Evolutionary conservation across 495 filamentous ascomycete genomes (phyloP).

Genomic region (Xylaria palmicola): DNA sequence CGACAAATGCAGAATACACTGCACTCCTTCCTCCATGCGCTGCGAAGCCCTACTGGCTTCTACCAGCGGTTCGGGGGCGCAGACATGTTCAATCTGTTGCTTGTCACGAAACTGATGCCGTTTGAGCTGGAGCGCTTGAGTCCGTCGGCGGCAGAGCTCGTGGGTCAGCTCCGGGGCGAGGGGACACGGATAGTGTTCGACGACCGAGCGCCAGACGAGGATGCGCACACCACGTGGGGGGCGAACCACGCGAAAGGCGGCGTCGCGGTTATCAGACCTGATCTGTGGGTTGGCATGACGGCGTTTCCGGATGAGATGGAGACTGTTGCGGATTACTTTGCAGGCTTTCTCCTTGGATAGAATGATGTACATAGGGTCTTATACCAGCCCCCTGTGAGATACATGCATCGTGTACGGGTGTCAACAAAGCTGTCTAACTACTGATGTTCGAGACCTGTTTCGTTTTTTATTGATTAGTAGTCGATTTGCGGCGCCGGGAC

Average conservation of each 20-base stretch:
- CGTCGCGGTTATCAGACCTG: constrained; percentile 29
- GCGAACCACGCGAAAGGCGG: constrained; percentile 32
- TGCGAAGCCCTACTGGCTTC: constrained; percentile 16
- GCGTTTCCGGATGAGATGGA: constrained; percentile 19
- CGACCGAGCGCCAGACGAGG: constrained; percentile 37
- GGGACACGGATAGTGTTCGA: constrained; percentile 27
- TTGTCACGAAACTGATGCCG: constrained; percentile 32
- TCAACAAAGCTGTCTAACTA: too few species aligned
- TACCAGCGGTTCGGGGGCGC: constrained; percentile 26
- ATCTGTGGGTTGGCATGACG: constrained; percentile 34
- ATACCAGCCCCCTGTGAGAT: too few species aligned
- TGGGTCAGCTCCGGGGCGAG: background rate
- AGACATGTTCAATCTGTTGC: constrained; percentile 31
- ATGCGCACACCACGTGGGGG: constrained; percentile 30
- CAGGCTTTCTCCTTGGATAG: constrained; percentile 23
- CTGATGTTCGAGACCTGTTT: too few species aligned
- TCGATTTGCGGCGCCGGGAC: too few species aligned
- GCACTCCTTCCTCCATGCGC: constrained; percentile 17
- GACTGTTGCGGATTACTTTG: constrained; percentile 24
- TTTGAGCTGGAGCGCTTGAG: constrained; percentile 10
- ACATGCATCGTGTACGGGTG: too few species aligned
- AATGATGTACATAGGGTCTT: too few species aligned
- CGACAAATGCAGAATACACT: constrained; percentile 18
- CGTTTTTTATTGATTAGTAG: too few species aligned
- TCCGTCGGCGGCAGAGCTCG: background rate